Base-by-base conservation (phyloP, 2,329 filamentous ascomycete species). In the Coniochaeta prunicola region DNA sequence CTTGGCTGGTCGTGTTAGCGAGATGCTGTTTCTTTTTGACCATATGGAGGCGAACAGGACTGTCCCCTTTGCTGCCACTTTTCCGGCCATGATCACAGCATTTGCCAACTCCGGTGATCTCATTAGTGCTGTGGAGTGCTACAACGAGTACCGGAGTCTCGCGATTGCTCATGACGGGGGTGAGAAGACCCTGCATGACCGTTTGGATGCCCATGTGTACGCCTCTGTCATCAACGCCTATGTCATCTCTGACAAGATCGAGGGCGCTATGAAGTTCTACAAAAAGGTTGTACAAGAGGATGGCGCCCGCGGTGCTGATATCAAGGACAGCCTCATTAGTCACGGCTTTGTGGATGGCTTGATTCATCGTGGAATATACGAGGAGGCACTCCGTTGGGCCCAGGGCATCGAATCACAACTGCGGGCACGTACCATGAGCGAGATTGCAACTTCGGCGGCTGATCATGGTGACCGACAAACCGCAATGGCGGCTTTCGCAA, bases 61-160 rank as follows among this genome's bases (percentile, higher is more conserved):
- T 24, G 82, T 84, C 17, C 91, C 93, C 0, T 86, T 88, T 60
- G 88, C 91, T 6, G 85, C 88, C 53, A 90, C 93, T 57, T 97
- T 96, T 74, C 89, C 92, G 1, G 83, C 88, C 19, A 96, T 99
- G 90, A 97, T 99, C 71, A 87, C 89, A n/a, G 92, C 92, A 0
- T 97, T 96, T 69, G 91, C 91, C 61, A 83, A 84, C 45, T 83
- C 83, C 12, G 90, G 92, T 56, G 92, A 97, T 70, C 77, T 97
- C 50, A 81, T 87, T 66, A 96, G 90, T 65, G 94, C 92, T 21
- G 90, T 97, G 7, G 92, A 96, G 71, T 92, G 91, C 74, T 99
- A 97, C 76, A 93, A 96, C 64, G 91, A 96, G 74, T 97, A 97
- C 80, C 91, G 91, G 69, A 84, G 85, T 53, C 80, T 97, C 45